Percentiles rank a stretch among this genome's conserved stretches.
Conservation (phyloP, 495 filamentous ascomycete genomes). For the Sordaria brevicollis region DNA sequence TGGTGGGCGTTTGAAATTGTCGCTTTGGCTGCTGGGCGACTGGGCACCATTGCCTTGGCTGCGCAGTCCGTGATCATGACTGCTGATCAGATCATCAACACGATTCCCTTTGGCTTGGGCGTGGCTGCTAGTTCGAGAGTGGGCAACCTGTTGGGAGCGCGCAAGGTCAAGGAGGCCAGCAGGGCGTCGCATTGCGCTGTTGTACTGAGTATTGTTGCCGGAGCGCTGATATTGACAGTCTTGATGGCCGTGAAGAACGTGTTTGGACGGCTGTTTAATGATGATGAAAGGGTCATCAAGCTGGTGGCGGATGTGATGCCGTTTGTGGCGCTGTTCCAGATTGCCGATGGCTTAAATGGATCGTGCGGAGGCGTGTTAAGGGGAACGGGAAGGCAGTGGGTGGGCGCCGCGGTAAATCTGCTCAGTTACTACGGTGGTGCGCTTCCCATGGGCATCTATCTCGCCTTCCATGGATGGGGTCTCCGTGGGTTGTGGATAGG, state of each 20-base stretch:
- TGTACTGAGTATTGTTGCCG: conserved; percentile 59
- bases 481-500: conserved; percentile 78
- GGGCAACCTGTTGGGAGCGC: conserved; percentile 72
- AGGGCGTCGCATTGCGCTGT: conserved; percentile 72
- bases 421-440: conserved; percentile 85
- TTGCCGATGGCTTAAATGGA: conserved; percentile 81
- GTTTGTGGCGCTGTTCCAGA: conserved; percentile 88
- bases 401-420: conserved; percentile 80
- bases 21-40: conserved; percentile 72
- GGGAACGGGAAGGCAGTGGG: conserved; percentile 82
- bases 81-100: conserved; percentile 84
- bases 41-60: conserved; percentile 76
- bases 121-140: conserved; percentile 73
- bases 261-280: conserved; percentile 79
- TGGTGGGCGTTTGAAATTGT: conserved; percentile 98
- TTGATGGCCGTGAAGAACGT: conserved; percentile 65
- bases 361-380: conserved; percentile 74
- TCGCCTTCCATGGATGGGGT: conserved; percentile 87
- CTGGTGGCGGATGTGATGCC: conserved; percentile 74
- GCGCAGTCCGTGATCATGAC: conserved; percentile 94
- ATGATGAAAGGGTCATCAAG: conserved; percentile 61
- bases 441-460: conserved; percentile 71
- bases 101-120: conserved; percentile 83
- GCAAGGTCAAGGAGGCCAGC: conserved; percentile 55
- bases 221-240: conserved; percentile 55